Conservation (phyloP, 2,329 filamentous ascomycete genomes). For the Penicillium occitanis region DNA sequence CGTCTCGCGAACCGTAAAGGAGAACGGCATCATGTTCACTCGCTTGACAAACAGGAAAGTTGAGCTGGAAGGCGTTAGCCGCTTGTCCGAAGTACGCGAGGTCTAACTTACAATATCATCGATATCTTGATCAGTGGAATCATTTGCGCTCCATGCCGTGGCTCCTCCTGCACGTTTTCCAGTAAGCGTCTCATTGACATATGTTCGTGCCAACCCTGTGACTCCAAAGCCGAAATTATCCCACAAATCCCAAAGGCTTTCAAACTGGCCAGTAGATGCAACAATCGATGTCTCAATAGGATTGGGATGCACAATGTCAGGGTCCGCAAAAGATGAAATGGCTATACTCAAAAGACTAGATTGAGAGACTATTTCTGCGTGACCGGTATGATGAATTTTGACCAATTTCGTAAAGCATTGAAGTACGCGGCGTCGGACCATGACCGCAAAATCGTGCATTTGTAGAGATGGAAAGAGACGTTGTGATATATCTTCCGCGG, state of each 20-base stretch:
- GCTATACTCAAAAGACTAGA: constrained; percentile 88
- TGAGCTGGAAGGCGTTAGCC: constrained; percentile 36
- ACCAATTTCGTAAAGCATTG: constrained; percentile 94
- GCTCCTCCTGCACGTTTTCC: constrained; percentile 66
- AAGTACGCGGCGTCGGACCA: constrained; percentile 88
- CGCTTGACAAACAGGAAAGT: constrained; percentile 71
- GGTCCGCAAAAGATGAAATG: constrained; percentile 88
- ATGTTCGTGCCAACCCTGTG: constrained; percentile 77
- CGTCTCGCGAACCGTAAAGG: constrained; percentile 63
- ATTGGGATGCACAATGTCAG: constrained; percentile 68
- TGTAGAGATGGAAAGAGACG: constrained; percentile 82
- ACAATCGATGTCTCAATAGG: constrained; percentile 90
- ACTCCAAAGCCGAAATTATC: constrained; percentile 96
- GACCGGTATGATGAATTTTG: constrained; percentile 79
- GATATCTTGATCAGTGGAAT: constrained; percentile 40
- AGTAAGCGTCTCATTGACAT: constrained; percentile 67
- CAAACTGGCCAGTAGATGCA: constrained; percentile 83
- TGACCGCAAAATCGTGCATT: constrained; percentile 83
- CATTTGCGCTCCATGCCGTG: constrained; percentile 40
- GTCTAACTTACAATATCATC: constrained; percentile 43
- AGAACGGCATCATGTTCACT: constrained; percentile 86
- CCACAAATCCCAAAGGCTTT: constrained; percentile 90
- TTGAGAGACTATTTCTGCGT: constrained; percentile 81
- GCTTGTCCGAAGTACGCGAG: too few relatives aligned
- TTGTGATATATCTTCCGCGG: constrained; percentile 81